Conservation (phyloP, 1,284 basidiomycete species). For the Irpex rosettiformis region DNA sequence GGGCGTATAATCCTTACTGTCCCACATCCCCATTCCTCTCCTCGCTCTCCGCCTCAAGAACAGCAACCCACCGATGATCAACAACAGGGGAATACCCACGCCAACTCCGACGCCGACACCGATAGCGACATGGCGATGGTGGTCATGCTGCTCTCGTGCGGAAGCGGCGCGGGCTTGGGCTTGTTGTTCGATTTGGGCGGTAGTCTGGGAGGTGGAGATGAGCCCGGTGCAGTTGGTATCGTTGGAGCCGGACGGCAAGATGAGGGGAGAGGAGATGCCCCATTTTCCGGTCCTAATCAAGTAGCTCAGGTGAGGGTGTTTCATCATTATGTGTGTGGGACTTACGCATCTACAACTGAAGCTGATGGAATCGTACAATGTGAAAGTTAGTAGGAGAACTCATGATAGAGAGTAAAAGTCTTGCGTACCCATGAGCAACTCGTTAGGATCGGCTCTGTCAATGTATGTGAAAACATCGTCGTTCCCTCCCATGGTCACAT, state of each 20-base stretch:
- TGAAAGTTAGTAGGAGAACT: neutral
- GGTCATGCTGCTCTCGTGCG: slow-evolving; percentile 12
- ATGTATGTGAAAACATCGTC: slow-evolving; percentile 46
- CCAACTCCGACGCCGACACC: slow-evolving; percentile 18
- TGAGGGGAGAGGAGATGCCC: slow-evolving; percentile 20
- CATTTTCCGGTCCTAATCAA: slow-evolving; percentile 26
- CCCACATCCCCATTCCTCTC: slow-evolving; percentile 10
- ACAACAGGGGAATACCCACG: slow-evolving; percentile 3
- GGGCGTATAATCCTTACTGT: slow-evolving; percentile 17
- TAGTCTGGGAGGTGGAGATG: slow-evolving; percentile 17
- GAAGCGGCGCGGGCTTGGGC: slow-evolving; percentile 11
- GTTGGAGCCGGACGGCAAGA: slow-evolving; percentile 19
- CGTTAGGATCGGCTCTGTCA: slow-evolving; percentile 40
- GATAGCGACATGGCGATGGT: slow-evolving; percentile 20
- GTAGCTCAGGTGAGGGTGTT: neutral
- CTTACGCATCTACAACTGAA: slow-evolving; percentile 39
- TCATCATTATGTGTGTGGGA: neutral
- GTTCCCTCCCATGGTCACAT: slow-evolving; percentile 36
- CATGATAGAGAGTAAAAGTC: neutral
- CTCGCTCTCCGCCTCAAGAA: slow-evolving; percentile 17
- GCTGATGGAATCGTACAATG: slow-evolving; percentile 22
- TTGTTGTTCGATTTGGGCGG: slow-evolving; percentile 15
- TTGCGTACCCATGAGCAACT: slow-evolving; percentile 37
- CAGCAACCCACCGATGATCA: slow-evolving; percentile 7
- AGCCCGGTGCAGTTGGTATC: slow-evolving; percentile 19